A percentile compares a stretch with the other conserved stretches of the same genome.
Evolutionary conservation across 352 stramenopile species (phyloP).

Genomic region (Pythium phragmiticola): DNA sequence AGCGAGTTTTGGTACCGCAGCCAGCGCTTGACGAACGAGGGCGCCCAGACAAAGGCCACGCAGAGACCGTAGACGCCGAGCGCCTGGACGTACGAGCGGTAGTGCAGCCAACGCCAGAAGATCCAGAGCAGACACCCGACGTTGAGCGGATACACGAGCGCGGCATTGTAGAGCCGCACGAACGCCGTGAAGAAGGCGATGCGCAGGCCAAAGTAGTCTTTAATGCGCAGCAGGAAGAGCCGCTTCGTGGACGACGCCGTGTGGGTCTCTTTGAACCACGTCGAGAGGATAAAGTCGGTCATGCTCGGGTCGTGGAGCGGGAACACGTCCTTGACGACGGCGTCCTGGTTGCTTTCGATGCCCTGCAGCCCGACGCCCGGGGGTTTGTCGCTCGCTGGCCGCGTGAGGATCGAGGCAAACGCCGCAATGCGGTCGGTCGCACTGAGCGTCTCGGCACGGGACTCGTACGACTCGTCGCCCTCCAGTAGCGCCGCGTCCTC

Average conservation of each 20-base stretch:
- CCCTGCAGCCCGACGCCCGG: slow-evolving; percentile 45
- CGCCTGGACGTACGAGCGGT: slow-evolving; percentile 49
- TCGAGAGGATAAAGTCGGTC: slow-evolving; percentile 60
- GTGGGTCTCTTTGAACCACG: slow-evolving; percentile 50
- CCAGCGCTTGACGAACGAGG: slow-evolving; percentile 60
- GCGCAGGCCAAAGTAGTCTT: slow-evolving; percentile 63
- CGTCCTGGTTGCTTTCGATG: slow-evolving; percentile 54
- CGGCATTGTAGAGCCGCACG: slow-evolving; percentile 54
- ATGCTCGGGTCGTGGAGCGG: slow-evolving; percentile 61
- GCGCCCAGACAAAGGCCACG: slow-evolving; percentile 53
- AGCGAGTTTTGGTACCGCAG: slow-evolving; percentile 61
- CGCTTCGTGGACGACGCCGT: slow-evolving; percentile 37
- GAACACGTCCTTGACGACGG: slow-evolving; percentile 52
- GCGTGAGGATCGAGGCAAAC: slow-evolving; percentile 57
- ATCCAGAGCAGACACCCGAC: slow-evolving; percentile 49
- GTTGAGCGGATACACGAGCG: slow-evolving; percentile 48
- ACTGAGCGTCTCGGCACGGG: slow-evolving; percentile 54
- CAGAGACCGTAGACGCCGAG: slow-evolving; percentile 50
- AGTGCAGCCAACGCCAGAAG: slow-evolving; percentile 56
- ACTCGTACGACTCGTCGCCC: slow-evolving; percentile 55
- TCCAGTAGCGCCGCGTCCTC: slow-evolving; percentile 46
- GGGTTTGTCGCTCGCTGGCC: slow-evolving; percentile 40
- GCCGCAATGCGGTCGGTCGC: slow-evolving; percentile 45
- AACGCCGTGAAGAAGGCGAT: slow-evolving; percentile 64
- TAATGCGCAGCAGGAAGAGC: slow-evolving; percentile 53